phyloP scores from a whole-genome alignment of 225 moss, liverwort and hornwort species.

The Thuidium tamariscinum region DNA sequence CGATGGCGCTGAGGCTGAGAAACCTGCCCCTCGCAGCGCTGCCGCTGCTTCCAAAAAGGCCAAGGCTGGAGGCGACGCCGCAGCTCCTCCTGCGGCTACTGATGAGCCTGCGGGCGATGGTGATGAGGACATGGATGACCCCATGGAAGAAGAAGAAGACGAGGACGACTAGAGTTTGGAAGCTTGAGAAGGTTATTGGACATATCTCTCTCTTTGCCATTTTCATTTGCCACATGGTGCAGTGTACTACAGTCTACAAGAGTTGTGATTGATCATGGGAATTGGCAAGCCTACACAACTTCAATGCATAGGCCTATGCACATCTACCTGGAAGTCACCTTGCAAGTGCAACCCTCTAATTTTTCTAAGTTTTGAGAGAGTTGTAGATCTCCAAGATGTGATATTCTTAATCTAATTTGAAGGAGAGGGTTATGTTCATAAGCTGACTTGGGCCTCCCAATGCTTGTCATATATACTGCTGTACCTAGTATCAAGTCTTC shows the following conservation, averaged over 20 bases:
- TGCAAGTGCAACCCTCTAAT: background rate
- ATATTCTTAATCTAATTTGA: background rate
- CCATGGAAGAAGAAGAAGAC: constrained; percentile 72
- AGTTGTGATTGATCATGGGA: background rate
- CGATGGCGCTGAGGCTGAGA: constrained; percentile 69
- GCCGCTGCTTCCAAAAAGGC: constrained; percentile 18
- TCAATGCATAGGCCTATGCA: background rate
- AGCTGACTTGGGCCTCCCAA: background rate
- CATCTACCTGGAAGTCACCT: background rate
- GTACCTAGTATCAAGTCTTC: background rate
- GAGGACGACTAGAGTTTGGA: constrained; percentile 35
- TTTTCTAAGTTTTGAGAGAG: background rate
- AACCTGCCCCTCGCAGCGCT: constrained; percentile 17
- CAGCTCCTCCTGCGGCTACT: background rate
- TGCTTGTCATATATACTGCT: background rate
- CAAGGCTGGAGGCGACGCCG: constrained; percentile 6
- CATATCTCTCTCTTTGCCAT: background rate
- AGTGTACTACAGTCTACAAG: background rate
- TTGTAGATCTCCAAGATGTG: background rate
- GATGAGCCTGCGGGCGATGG: constrained; percentile 24
- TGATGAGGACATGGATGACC: constrained; percentile 62
- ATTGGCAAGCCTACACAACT: background rate
- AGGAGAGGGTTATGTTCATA: background rate
- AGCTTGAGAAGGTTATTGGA: background rate
- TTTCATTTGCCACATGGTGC: background rate